Base-by-base conservation (phyloP, 306 rosid species). In the Vachellia collinsii region DNA sequence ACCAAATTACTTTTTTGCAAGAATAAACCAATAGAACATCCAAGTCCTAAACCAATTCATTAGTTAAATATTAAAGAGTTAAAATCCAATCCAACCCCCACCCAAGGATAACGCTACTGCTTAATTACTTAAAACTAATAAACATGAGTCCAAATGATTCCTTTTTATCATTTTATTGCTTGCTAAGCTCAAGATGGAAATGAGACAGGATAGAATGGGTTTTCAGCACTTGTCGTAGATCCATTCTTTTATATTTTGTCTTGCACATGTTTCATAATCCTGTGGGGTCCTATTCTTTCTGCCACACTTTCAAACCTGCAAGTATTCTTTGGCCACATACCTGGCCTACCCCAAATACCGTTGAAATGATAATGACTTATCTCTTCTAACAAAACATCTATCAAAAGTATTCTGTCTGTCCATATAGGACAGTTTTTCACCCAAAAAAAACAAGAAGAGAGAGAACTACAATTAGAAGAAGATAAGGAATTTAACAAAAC, bases 1-100 rank as follows among this genome's bases (percentile, higher is more conserved):
- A 22, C 20, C 20, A 37, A 54, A 58, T 22, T 74, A 54, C 47
- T 38, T 38, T 72, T 7, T 54, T 10, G 65, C 16, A 22, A 59
- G 23, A 65, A 72, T 84, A 75, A 7, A 62, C 20, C 3, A 47
- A 68, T 62, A 23, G 77, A 23, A 70, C 34, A 11, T n/a, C 56
- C 36, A 76, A 22, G 46, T 43, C 59, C 67, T 17, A 8, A 23
- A 44, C 41, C 56, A 44, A 72, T 83, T 64, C 54, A 63, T 65
- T 51, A 25, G 65, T 17, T 9, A 65, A 66, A 66, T 54, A 58
- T 23, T 64, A 54, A 80, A 70, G 68, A 36, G 36, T 78, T 41
- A 38, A 23, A 67, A 74, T 19, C 79, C 20, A 54, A 59, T 48
- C 66, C 72, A 14, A 20, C 34, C 1, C 14, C 50, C 50, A 46